phyloP scores from a whole-genome alignment of 2,329 filamentous ascomycete species.

The Epicoccum sorghinum region DNA sequence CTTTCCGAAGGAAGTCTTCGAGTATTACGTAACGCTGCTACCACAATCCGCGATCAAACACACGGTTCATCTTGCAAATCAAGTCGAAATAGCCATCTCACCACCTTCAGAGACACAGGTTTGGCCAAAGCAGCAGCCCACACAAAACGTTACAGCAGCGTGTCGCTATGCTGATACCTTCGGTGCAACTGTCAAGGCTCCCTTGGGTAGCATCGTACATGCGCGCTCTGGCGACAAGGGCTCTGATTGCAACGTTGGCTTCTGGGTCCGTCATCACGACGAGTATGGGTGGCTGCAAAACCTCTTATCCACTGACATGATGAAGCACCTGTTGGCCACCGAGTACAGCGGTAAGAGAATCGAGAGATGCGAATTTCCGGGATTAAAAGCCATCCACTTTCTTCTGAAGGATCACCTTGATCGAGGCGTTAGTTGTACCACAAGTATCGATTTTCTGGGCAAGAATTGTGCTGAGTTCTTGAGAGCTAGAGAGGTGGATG shows the following conservation, averaged over 20 bases:
- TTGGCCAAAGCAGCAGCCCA: conserved; percentile 46
- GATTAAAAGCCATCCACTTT: conserved; percentile 34
- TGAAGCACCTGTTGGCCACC: conserved; percentile 36
- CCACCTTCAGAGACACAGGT: conserved; percentile 39
- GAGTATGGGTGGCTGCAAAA: conserved; percentile 43
- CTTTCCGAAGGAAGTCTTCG: conserved; percentile 49
- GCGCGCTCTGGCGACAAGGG: conserved; percentile 51
- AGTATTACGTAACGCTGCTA: conserved; percentile 51
- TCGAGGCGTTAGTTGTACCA: conserved; percentile 33
- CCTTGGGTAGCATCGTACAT: conserved; percentile 53
- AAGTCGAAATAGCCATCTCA: conserved; percentile 38
- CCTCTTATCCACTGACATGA: conserved; percentile 33
- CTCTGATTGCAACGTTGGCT: conserved; percentile 45
- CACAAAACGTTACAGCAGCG: conserved; percentile 20
- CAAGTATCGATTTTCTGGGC: conserved; percentile 33
- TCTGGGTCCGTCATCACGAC: conserved; percentile 42
- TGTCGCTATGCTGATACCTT: conserved; percentile 20
- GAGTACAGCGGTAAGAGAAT: conserved; percentile 34
- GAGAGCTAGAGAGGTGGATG: conserved; percentile 26
- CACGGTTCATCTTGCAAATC: conserved; percentile 36
- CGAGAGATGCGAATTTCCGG: conserved; percentile 31
- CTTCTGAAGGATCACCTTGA: conserved; percentile 35
- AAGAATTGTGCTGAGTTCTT: conserved; percentile 39
- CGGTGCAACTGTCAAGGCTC: conserved; percentile 40
- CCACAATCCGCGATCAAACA: conserved; percentile 35